phyloP scores from a whole-genome alignment of 2,329 filamentous ascomycete species.

The Fusarium xylarioides region DNA sequence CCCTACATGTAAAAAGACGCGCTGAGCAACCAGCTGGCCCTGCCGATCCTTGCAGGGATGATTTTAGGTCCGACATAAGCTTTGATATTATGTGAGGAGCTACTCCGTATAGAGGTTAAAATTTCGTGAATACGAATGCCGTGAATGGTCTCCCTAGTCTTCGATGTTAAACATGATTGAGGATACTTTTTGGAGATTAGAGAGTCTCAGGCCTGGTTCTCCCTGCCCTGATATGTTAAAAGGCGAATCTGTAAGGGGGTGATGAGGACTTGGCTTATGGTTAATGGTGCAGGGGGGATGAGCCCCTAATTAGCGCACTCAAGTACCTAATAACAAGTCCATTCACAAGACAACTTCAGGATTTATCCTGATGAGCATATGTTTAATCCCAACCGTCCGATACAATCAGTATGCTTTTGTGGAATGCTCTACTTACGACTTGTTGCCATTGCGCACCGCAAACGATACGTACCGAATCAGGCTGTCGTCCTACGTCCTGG shows the following conservation, averaged over 20 bases:
- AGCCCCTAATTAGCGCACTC: background rate
- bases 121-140: accelerated
- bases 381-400: accelerated
- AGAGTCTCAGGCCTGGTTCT: too few relatives aligned
- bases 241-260: accelerated
- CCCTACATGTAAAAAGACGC: background rate
- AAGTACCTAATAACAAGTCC: background rate
- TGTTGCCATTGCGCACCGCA: background rate
- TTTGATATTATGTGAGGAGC: background rate
- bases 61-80: too few relatives aligned
- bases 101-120: background rate
- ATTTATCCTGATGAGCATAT: accelerated
- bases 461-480: background rate
- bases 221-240: too few relatives aligned
- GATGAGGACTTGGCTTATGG: background rate
- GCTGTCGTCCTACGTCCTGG: accelerated
- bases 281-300: accelerated
- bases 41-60: background rate
- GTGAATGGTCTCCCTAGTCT: too few relatives aligned
- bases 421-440: too few relatives aligned
- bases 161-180: too few relatives aligned
- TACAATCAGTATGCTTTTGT: accelerated
- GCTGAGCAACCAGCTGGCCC: background rate
- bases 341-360: too few relatives aligned
- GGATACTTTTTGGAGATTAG: too few relatives aligned